A percentile compares a stretch with the other conserved stretches of the same genome.
phyloP scores from a whole-genome alignment of 352 stramenopile genomes.

The Phytophthora uliginosa region DNA sequence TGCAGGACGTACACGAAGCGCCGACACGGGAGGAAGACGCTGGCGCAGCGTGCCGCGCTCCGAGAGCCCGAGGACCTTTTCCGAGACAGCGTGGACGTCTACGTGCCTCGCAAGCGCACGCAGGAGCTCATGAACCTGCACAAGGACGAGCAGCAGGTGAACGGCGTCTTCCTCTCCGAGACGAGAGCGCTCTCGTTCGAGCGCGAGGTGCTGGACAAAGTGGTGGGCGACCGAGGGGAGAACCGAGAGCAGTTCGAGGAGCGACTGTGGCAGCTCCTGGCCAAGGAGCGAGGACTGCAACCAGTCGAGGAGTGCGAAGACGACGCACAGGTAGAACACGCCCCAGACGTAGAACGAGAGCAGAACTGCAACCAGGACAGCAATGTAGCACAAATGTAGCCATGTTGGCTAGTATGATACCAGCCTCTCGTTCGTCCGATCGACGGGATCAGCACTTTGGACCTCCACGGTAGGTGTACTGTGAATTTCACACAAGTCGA shows the following conservation, averaged over 20 bases:
- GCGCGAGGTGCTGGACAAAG: slow-evolving; percentile 59
- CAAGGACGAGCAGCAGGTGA: slow-evolving; percentile 49
- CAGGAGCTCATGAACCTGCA: slow-evolving; percentile 58
- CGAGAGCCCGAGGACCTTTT: slow-evolving; percentile 47
- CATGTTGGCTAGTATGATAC: not conserved
- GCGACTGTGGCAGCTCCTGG: slow-evolving; percentile 25
- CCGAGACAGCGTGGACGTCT: slow-evolving; percentile 56
- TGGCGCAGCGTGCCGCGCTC: slow-evolving; percentile 43
- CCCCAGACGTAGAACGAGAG: not conserved
- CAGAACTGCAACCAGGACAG: not conserved
- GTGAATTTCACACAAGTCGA: not conserved
- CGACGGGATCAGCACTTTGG: slow-evolving; percentile 5
- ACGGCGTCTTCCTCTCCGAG: slow-evolving; percentile 43
- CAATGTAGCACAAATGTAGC: slow-evolving; percentile 4
- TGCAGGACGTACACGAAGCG: slow-evolving; percentile 62
- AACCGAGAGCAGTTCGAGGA: slow-evolving; percentile 55
- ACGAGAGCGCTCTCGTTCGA: slow-evolving; percentile 59
- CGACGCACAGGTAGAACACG: not conserved
- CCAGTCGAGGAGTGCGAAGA: slow-evolving; percentile 3
- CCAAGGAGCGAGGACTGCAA: slow-evolving; percentile 23
- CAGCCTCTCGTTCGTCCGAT: not conserved
- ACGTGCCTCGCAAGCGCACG: slow-evolving; percentile 55
- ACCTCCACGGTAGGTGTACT: not conserved
- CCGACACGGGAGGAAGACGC: slow-evolving; percentile 37
- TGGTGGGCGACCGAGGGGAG: slow-evolving; percentile 56